Evolutionary conservation across 2,329 filamentous ascomycete genomes (phyloP).

Genomic region (Aspergillus sp.): DNA sequence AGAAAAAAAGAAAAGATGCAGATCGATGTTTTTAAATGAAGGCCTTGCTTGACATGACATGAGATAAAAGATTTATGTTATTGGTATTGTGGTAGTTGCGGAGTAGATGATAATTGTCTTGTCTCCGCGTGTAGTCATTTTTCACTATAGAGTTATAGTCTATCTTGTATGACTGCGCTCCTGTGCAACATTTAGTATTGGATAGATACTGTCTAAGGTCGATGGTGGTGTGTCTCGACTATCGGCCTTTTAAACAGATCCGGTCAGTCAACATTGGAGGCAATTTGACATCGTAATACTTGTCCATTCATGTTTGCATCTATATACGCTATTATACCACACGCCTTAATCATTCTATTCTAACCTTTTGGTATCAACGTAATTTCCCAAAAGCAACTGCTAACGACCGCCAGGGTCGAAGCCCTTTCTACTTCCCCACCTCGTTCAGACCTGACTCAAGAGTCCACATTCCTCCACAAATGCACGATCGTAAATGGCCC

Average conservation of each 20-base stretch:
- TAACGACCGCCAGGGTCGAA: conserved; percentile 8
- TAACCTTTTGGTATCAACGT: neutral
- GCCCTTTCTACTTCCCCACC: neutral
- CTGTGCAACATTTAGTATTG: no score
- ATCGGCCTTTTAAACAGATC: no score
- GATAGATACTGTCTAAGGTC: no score
- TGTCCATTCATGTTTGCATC: neutral
- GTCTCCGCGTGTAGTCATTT: no score
- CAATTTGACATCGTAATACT: neutral
- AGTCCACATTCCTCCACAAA: conserved; percentile 46
- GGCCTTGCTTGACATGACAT: conserved; percentile 42
- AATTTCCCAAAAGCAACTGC: neutral
- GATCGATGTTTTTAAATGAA: conserved; percentile 36
- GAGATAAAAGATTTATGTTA: conserved; percentile 7
- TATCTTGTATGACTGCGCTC: no score
- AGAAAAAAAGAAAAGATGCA: conserved; percentile 38
- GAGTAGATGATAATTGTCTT: no score
- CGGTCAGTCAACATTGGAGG: no score
- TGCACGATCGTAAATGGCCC: conserved; percentile 40
- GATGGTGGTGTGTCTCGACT: no score
- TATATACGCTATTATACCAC: neutral
- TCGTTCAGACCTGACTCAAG: conserved; percentile 30
- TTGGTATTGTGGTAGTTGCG: neutral
- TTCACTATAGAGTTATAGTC: no score
- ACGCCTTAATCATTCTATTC: neutral